Evolutionary conservation across 495 filamentous ascomycete species (phyloP), one percentile per base, ranked within the genome.

Genomic region (Cetradonia linearis): DNA sequence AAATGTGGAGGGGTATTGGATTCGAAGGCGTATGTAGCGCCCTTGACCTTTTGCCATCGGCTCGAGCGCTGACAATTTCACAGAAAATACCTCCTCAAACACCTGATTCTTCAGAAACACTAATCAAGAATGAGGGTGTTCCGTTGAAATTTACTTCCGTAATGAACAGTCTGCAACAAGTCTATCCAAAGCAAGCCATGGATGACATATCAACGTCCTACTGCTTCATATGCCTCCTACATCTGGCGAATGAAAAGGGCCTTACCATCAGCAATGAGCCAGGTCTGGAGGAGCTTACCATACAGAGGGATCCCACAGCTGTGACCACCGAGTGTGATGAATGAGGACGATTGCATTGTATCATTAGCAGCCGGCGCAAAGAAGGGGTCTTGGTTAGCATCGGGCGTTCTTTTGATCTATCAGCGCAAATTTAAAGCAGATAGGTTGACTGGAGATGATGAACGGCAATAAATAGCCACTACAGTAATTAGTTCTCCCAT

Each of bases 191-290:
- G 66, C 80, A 86, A 60, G 79, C 80, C 31, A 86, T 99, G 79
- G 83, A 83, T 40, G 94, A 99, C 73, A 99, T 99, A 69, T 95
- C 90, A 40, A 99, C 94, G 1, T 90, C 85, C 54, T 99, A 85
- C 70, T 95, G 94, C 68, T 99, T 99, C 73, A 99, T 99, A 68
- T 96, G 90, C 67, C 71, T 97, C 56, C 77, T 99, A 55, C 94
- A 99, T 74, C 66, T 99, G 66, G 94, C 94, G 54, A 99, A 99
- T 72, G 94, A 99, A 72, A 94, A 96, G 74, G 94, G 94, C 6
- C 78, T 99, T 14, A 63, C 42, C 1, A 59, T 68, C 33, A 40
- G 53, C 33, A 68, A 66, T 33, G 62, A 68, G 58, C 59, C 64
- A 25, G 66, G 66, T 9, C 50, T 68, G 18, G 65, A 64, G 40